These are phyloP conservation scores for Fusarium scirpi DNA, from an alignment of 2,329 filamentous ascomycete species.

Conservation along the genomic window DNA sequence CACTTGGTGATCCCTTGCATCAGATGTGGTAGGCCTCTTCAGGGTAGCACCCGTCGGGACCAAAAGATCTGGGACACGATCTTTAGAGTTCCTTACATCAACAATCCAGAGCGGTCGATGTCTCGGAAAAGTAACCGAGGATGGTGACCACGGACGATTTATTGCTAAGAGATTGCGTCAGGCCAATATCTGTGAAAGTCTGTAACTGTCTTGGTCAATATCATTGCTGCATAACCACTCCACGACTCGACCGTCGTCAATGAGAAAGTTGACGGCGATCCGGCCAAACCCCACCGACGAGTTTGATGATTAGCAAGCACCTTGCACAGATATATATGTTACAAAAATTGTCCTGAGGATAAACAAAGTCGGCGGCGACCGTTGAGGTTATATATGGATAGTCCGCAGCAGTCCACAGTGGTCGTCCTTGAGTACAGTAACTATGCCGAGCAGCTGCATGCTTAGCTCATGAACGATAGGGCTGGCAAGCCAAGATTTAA, in stretches of 20 bases:
- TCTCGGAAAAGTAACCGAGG: constrained; percentile 32
- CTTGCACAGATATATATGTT: neutral
- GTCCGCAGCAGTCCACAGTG: neutral
- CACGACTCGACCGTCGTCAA: neutral
- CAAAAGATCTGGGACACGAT: constrained; percentile 5
- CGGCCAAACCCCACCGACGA: neutral
- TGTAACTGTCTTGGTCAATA: neutral
- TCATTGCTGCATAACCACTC: neutral
- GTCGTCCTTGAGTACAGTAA: neutral
- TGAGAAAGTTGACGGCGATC: neutral
- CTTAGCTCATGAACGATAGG: constrained; percentile 1
- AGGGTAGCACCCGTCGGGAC: constrained; percentile 25
- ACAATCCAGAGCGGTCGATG: constrained; percentile 13
- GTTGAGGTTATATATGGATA: neutral
- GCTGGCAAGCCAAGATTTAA: constrained; percentile 7
- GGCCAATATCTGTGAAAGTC: neutral
- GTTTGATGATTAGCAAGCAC: neutral
- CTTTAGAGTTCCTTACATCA: constrained; percentile 9
- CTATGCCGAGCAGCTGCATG: neutral
- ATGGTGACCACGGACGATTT: neutral
- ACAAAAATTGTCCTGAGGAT: neutral
- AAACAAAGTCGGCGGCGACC: neutral
- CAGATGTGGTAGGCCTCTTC: constrained; percentile 5
- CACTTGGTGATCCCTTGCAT: constrained; percentile 8
- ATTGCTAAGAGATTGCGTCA: neutral